A percentile compares a stretch with the other conserved stretches of the same genome.
These are phyloP conservation scores for Populus simonii DNA, from an alignment of 345 rosid species.

Conservation along the genomic window DNA sequence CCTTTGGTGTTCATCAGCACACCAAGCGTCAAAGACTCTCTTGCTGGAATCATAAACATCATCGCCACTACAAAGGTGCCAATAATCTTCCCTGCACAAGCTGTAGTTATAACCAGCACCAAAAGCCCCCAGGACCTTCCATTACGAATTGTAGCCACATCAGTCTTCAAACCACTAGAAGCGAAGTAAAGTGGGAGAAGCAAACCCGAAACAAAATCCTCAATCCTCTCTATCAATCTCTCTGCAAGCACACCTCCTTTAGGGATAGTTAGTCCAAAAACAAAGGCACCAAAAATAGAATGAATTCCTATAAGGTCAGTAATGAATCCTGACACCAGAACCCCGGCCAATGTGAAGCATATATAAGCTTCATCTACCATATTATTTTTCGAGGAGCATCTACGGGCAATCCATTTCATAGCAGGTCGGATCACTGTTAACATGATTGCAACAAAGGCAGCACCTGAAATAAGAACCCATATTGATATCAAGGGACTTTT, in stretches of 20 bases:
- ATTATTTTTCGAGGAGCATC: constrained; percentile 30
- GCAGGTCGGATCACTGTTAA: constrained; percentile 15
- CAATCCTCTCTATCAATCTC: constrained; percentile 41
- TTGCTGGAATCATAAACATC: constrained; percentile 42
- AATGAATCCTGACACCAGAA: constrained; percentile 48
- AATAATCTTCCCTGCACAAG: constrained; percentile 51
- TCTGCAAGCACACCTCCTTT: constrained; percentile 40
- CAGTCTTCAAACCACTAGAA: constrained; percentile 54
- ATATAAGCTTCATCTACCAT: constrained; percentile 40
- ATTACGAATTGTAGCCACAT: constrained; percentile 46
- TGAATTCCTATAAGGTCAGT: constrained; percentile 60
- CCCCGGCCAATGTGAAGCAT: constrained; percentile 44
- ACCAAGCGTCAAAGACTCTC: constrained; percentile 54
- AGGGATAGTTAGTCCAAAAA: constrained; percentile 51
- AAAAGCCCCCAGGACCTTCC: constrained; percentile 46
- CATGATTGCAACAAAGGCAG: constrained; percentile 45
- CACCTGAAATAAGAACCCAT: constrained; percentile 49
- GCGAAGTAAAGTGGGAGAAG: constrained; percentile 56
- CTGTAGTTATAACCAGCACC: constrained; percentile 42
- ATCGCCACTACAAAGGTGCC: constrained; percentile 46
- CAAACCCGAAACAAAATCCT: constrained; percentile 52
- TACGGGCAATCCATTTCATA: constrained; percentile 21
- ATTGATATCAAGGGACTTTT: constrained; percentile 34
- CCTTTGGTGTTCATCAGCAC: constrained; percentile 68
- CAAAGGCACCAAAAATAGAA: constrained; percentile 49